Base-by-base conservation (phyloP, 225 moss, liverwort and hornwort genomes). In the Antitrichia curtipendula region DNA sequence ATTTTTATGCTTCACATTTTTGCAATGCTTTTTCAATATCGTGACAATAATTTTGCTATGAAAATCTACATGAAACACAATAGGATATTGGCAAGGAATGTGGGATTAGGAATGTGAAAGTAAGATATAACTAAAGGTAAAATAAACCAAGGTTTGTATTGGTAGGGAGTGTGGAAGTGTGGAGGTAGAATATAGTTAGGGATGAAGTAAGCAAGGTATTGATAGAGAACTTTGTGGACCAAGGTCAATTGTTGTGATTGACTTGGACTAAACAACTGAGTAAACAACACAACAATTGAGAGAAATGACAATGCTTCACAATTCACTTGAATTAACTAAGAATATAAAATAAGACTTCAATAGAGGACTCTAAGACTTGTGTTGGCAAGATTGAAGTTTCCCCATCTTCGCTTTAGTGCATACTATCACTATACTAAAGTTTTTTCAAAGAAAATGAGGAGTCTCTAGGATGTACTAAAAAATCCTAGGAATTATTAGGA, bases 21-120 rank as follows among this genome's bases (percentile, higher is more conserved):
- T 63, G 8, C 9, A 17, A 9, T 32, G 17, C 2, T 63, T 32
- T 17, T 17, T 62, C 8, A 32, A 31, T 20, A 36, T 20, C 12
- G 21, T 10, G 3, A 12, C 6, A n/a, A 66, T 4, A 66, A 66
- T 9, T 66, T 66, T n/a, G 4, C 6, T n/a, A 66, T 21, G 8
- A 66, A n/a, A n/a, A 66, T 65, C n/a, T 21, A 66, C 7, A 8
- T 24, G 8, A 69, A 69, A 69, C 3, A 38, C 13, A 38, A 7
- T 1, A 24, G 0, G 4, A 1, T 8, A 40, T 69, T 23, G 14
- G 7, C 0, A 40, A 1, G 13, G 38, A 68, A 6, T 68, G 23
- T 68, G 7, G 3, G n/a, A 23, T 4, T 28, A 7, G 7, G 29
- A 23, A 29, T 49, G 47, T 10, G 10, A 49, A 49, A 36, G 19